These are phyloP conservation scores for Podaxis sp. DNA, from an alignment of 768 basidiomycete species.

Conservation along the genomic window DNA sequence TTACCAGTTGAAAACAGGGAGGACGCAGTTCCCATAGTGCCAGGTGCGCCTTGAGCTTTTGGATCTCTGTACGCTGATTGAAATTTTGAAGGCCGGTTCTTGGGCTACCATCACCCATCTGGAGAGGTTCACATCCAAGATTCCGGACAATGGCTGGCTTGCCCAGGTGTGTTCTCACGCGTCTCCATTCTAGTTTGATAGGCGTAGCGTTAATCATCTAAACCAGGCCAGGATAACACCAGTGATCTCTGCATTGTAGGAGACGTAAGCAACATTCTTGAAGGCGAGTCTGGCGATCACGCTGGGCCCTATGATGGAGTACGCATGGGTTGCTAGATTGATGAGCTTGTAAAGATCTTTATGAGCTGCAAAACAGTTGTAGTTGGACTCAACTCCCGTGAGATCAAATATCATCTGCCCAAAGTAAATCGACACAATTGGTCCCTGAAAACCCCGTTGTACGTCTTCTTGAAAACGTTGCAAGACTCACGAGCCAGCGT, in stretches of 20 bases:
- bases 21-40: conserved; percentile 40
- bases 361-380: not conserved
- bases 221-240: conserved; percentile 58
- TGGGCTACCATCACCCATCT: conserved; percentile 47
- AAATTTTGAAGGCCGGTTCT: conserved; percentile 30
- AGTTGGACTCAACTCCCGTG: not conserved
- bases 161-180: conserved; percentile 41
- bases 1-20: conserved; percentile 24
- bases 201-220: conserved; percentile 23
- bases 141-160: conserved; percentile 47
- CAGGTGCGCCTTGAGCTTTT: conserved; percentile 26
- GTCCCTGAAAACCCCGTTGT: not conserved
- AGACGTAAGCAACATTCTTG: conserved; percentile 50
- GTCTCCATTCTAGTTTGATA: not conserved
- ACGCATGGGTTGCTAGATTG: conserved; percentile 17
- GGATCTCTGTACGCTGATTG: conserved; percentile 18
- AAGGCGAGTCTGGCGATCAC: conserved; percentile 44
- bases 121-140: conserved; percentile 41
- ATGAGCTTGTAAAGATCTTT: not conserved
- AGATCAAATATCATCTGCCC: too few relatives aligned
- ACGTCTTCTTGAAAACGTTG: not conserved
- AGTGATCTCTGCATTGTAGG: conserved; percentile 51
- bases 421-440: not conserved
- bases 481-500: not conserved
- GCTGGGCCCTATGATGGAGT: conserved; percentile 17